Evolutionary conservation across 148 eudicot genomes (phyloP).

Genomic region (Spergularia marina): DNA sequence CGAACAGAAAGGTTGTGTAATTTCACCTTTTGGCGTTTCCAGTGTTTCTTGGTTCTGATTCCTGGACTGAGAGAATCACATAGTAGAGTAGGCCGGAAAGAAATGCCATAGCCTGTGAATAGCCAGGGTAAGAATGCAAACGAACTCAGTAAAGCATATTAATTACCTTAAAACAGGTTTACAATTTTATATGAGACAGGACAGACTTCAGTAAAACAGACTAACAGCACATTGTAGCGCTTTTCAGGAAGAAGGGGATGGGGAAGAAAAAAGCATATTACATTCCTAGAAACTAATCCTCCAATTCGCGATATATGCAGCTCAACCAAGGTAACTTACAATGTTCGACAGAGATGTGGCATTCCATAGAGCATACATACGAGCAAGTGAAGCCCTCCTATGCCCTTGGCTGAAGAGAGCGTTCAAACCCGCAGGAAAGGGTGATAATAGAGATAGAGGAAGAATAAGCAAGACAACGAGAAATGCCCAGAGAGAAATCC

Average conservation of each 20-base stretch:
- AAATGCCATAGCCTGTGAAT: conserved; percentile 66
- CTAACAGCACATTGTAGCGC: neutral
- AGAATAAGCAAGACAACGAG: conserved; percentile 75
- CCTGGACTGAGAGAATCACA: conserved; percentile 34
- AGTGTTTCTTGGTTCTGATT: conserved; percentile 32
- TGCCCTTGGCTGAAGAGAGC: conserved; percentile 73
- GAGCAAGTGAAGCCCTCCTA: conserved; percentile 71
- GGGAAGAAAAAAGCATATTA: neutral
- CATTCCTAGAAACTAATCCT: conserved; percentile 2
- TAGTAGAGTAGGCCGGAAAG: conserved; percentile 47
- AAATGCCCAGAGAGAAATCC: conserved; percentile 78
- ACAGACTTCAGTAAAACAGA: neutral
- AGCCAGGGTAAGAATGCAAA: neutral
- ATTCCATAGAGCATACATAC: conserved; percentile 82
- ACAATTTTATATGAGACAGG: too few species aligned
- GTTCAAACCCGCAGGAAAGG: conserved; percentile 83
- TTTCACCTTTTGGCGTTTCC: conserved; percentile 52
- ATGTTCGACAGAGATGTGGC: conserved; percentile 70
- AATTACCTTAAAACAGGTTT: too few species aligned
- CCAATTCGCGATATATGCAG: neutral
- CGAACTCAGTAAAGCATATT: conserved; percentile 6
- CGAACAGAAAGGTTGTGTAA: neutral
- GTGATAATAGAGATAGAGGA: conserved; percentile 77
- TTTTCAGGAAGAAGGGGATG: neutral
- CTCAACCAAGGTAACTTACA: conserved; percentile 43